Conservation (phyloP, 371 early-diverging fungal species). For the Caulochytrium protostelioides region DNA sequence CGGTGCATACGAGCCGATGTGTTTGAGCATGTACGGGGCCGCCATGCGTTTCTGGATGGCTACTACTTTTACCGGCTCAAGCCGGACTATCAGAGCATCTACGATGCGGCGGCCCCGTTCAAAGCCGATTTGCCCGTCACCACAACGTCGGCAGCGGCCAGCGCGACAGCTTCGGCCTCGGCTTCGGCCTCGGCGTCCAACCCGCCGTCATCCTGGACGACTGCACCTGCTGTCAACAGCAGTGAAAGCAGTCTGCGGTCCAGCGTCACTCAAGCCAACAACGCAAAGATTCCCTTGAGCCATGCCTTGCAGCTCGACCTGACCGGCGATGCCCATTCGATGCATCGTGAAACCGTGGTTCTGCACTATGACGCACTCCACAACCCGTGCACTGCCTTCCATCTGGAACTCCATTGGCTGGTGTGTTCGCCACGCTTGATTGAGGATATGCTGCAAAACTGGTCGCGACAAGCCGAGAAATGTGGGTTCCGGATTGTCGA, state of each 20-base stretch:
- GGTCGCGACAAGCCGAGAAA: constrained; percentile 66
- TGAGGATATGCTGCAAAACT: constrained; percentile 61
- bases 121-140: neutral
- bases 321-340: constrained; percentile 42
- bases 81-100: neutral
- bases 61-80: constrained; percentile 69
- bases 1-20: constrained; percentile 47
- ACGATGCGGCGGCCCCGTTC: neutral
- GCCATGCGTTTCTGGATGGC: constrained; percentile 68
- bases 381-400: constrained; percentile 67
- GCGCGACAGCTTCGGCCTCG: neutral
- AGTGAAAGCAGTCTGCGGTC: constrained; percentile 6
- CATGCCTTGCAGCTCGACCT: constrained; percentile 31
- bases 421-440: constrained; percentile 76
- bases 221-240: constrained; percentile 1
- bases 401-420: constrained; percentile 86
- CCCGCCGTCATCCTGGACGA: neutral
- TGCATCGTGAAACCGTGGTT: constrained; percentile 57
- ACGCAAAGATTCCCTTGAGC: constrained; percentile 4
- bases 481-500: constrained; percentile 78
- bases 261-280: no score
- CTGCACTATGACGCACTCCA: constrained; percentile 79
- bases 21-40: constrained; percentile 47
- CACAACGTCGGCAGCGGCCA: neutral
- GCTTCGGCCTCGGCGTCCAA: neutral